Conservation (phyloP, 495 filamentous ascomycete genomes). For the Aspergillus coremiiformis region DNA sequence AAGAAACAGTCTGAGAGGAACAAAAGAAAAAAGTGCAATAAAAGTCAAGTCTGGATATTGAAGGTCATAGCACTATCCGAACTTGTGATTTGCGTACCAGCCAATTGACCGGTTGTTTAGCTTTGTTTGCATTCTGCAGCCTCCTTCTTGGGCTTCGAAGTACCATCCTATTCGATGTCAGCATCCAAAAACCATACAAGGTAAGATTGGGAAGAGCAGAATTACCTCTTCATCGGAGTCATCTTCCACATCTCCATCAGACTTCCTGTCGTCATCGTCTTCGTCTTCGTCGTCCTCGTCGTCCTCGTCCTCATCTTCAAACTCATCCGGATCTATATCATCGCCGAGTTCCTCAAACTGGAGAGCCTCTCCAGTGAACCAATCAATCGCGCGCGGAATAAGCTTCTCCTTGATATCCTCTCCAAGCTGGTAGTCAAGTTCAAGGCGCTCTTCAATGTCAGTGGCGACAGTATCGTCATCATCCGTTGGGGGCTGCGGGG, state of each 20-base stretch:
- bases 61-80: background rate
- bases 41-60: background rate
- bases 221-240: constrained; percentile 93
- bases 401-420: constrained; percentile 99
- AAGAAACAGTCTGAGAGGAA: constrained; percentile 21
- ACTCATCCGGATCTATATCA: constrained; percentile 75
- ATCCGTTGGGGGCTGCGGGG: constrained; percentile 75
- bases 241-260: constrained; percentile 49
- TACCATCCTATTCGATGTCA: constrained; percentile 65
- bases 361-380: constrained; percentile 98
- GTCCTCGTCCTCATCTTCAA: constrained; percentile 90
- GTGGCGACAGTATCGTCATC: constrained; percentile 70
- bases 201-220: constrained; percentile 6
- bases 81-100: background rate
- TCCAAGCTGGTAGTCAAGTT: constrained; percentile 97
- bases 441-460: constrained; percentile 95
- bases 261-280: constrained; percentile 51
- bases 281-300: constrained; percentile 80
- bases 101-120: constrained; percentile 39
- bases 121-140: constrained; percentile 99
- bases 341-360: constrained; percentile 94
- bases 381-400: constrained; percentile 96
- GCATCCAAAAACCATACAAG: constrained; percentile 16
- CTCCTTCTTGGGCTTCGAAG: constrained; percentile 96
- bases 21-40: constrained; percentile 1